phyloP scores from a whole-genome alignment of 257 asterid species.

The Agastache rugosa region DNA sequence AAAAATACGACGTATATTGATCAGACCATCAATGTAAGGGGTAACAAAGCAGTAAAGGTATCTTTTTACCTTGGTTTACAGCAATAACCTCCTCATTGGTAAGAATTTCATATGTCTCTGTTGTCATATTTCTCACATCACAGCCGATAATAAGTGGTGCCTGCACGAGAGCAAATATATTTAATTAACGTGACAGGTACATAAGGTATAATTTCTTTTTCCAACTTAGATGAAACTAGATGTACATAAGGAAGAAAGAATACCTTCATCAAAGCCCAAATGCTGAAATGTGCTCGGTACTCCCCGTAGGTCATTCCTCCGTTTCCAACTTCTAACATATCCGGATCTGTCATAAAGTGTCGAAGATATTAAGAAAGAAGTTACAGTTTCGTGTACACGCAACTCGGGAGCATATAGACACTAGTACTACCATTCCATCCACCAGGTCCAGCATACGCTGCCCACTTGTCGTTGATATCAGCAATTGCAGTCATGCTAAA shows the following conservation, averaged over 20 bases:
- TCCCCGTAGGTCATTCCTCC: slow-evolving; percentile 90
- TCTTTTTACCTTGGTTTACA: slow-evolving; percentile 77
- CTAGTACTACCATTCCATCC: slow-evolving; percentile 90
- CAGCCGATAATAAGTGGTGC: slow-evolving; percentile 93
- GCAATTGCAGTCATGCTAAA: slow-evolving; percentile 90
- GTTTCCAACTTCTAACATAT: slow-evolving; percentile 97
- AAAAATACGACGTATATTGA: not conserved
- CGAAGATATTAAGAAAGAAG: slow-evolving; percentile 2
- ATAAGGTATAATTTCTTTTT: not conserved
- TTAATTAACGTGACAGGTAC: not conserved
- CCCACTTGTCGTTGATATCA: slow-evolving; percentile 95
- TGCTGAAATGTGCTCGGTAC: slow-evolving; percentile 92
- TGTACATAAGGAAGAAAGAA: slow-evolving; percentile 23
- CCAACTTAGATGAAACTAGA: not conserved
- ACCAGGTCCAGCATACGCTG: slow-evolving; percentile 98
- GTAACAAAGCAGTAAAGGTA: not conserved
- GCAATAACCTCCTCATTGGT: slow-evolving; percentile 85
- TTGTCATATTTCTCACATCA: slow-evolving; percentile 83
- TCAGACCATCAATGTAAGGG: not conserved
- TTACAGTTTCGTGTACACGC: not conserved
- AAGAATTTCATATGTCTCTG: slow-evolving; percentile 73
- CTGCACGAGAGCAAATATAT: slow-evolving; percentile 43
- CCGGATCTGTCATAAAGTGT: slow-evolving; percentile 72
- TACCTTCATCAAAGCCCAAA: slow-evolving; percentile 98
- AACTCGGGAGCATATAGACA: slow-evolving; percentile 20